A percentile compares a stretch with the other conserved stretches of the same genome.
phyloP scores from a whole-genome alignment of 331 rosid species.

The Cydonia oblonga region DNA sequence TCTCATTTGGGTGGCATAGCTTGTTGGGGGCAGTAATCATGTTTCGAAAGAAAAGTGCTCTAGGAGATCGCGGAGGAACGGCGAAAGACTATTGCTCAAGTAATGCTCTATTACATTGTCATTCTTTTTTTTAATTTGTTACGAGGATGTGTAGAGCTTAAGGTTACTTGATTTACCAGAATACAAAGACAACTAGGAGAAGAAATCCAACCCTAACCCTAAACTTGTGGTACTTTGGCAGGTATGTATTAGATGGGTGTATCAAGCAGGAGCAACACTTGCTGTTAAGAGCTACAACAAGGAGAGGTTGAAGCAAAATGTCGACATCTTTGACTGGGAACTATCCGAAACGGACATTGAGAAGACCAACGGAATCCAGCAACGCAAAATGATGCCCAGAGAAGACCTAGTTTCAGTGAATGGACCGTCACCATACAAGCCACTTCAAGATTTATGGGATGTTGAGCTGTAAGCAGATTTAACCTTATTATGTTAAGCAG shows the following conservation, averaged over 20 bases:
- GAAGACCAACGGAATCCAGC: slow-evolving; percentile 30
- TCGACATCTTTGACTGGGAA: slow-evolving; percentile 48
- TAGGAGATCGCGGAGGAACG: slow-evolving; percentile 26
- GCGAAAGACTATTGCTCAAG: slow-evolving; percentile 30
- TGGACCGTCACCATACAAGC: slow-evolving; percentile 37
- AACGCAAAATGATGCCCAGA: slow-evolving; percentile 20
- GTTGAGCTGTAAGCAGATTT: slow-evolving; percentile 17
- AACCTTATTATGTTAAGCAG: too few relatives aligned
- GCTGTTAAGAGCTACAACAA: slow-evolving; percentile 53
- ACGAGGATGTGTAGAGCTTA: neutral
- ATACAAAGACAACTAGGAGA: neutral
- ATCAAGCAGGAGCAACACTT: slow-evolving; percentile 35
- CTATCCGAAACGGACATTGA: slow-evolving; percentile 25
- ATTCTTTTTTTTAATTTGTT: neutral
- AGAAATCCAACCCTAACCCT: neutral
- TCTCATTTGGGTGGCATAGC: slow-evolving; percentile 53
- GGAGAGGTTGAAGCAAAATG: slow-evolving; percentile 49
- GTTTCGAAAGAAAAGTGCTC: slow-evolving; percentile 38
- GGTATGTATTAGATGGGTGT: slow-evolving; percentile 56
- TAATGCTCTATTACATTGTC: neutral
- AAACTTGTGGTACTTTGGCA: neutral
- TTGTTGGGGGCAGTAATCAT: slow-evolving; percentile 33
- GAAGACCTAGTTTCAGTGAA: slow-evolving; percentile 4
- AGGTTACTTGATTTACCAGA: neutral
- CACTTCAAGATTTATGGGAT: slow-evolving; percentile 55